Conservation (phyloP, 306 rosid species). For the Cicer pinnatifidum region DNA sequence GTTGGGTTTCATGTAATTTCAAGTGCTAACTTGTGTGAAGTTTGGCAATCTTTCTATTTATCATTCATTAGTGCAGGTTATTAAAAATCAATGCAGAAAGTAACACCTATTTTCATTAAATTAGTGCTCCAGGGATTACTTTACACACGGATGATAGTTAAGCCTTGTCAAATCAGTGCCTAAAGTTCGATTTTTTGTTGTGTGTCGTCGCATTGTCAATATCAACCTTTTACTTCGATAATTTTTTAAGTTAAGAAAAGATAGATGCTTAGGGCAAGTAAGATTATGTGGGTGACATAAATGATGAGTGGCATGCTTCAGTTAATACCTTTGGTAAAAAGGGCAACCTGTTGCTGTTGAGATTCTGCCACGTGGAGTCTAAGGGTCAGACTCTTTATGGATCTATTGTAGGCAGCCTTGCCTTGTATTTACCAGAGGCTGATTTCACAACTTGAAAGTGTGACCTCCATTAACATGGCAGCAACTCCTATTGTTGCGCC, state of each 20-base stretch:
- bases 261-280: slow-evolving; percentile 31
- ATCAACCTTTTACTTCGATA: not conserved
- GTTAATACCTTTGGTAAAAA: not conserved
- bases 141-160: too few species aligned
- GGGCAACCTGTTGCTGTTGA: not conserved
- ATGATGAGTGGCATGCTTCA: not conserved
- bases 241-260: slow-evolving; percentile 4
- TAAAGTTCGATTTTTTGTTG: not conserved
- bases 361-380: not conserved
- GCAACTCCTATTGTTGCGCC: not conserved
- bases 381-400: not conserved
- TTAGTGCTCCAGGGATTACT: too few species aligned
- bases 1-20: slow-evolving; percentile 35
- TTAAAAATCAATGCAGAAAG: slow-evolving; percentile 1
- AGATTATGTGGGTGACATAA: slow-evolving; percentile 32
- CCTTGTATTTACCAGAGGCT: not conserved
- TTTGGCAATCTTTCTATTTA: slow-evolving; percentile 23
- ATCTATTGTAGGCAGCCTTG: not conserved
- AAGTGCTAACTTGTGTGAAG: slow-evolving; percentile 31
- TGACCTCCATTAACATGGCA: slow-evolving; percentile 5
- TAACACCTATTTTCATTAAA: too few species aligned
- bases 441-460: not conserved
- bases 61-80: slow-evolving; percentile 28
- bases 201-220: not conserved
- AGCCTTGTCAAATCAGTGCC: too few species aligned